Base-by-base conservation (phyloP, 140 eudicot genomes). In the Flaveria floridana region DNA sequence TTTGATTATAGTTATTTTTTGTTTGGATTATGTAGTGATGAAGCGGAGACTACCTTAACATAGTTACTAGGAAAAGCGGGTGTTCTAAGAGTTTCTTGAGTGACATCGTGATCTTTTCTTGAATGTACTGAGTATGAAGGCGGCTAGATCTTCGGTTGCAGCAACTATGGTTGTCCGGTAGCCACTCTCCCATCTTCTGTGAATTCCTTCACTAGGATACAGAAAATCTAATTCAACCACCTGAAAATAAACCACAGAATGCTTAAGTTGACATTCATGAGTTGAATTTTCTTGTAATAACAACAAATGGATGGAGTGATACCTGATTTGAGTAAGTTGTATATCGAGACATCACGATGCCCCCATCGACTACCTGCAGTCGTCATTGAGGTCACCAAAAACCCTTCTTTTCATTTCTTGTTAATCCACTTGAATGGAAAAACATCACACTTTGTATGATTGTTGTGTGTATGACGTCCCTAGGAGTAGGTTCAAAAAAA, bases 361-460 rank as follows among this genome's bases (percentile, higher is more conserved):
- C 89, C 89, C 89, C 89, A 82, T 26, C 89, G 80, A 80, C 81
- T 85, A 57, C 89, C 89, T 5, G 89, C 87, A 10, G 87, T 82
- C 7, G 87, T 72, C 89, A 85, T 85, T 19, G 86, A 72, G 55
- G 89, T 85, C 44, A 85, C 89, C 61, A 68, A 80, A 37, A 85
- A 85, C 79, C 89, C 89, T 76, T 85, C 89, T 72, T 85, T 85
- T 86, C 89, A 85, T 72, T 85, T 85, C 75, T 85, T 85, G 51
- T 82, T 82, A 34, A 85, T 82, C 89, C 89, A 85, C 67, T 85
- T 85, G 57, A 82, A 85, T 26, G 89, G 89, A 73, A 85, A 85
- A 26, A 79, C 82, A 20, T 85, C 89, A 16, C 46, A 85, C 89
- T 85, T 85, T 85, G 78, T 82, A 85, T 19, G 89, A 85, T 76